phyloP scores from a whole-genome alignment of 2,329 filamentous ascomycete species.

The Corinectria fuckeliana region DNA sequence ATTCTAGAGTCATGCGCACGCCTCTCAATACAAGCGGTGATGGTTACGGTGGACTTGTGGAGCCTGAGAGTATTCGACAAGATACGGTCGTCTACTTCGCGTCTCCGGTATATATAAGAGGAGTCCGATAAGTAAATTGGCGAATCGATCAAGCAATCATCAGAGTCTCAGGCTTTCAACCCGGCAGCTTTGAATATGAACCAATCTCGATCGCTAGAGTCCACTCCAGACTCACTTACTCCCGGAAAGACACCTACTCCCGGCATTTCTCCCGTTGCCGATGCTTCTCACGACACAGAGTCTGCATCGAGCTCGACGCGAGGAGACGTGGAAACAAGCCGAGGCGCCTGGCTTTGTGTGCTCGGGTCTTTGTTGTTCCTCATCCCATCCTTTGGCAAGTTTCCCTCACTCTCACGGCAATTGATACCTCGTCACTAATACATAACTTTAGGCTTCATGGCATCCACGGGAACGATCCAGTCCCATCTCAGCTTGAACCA shows the following conservation, averaged over 20 bases:
- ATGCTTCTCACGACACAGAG: constrained; percentile 6
- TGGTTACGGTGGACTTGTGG: constrained; percentile 8
- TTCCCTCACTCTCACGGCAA: too few relatives aligned
- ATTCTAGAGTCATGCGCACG: not conserved
- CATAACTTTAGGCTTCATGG: constrained; percentile 48
- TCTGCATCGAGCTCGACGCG: not conserved
- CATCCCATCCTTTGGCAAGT: constrained; percentile 8
- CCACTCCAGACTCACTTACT: not conserved
- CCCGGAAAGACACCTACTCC: not conserved
- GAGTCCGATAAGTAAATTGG: not conserved
- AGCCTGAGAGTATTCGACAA: not conserved
- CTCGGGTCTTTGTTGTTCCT: constrained; percentile 25
- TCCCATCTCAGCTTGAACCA: constrained; percentile 52
- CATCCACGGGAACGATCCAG: constrained; percentile 53
- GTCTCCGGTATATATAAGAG: not conserved
- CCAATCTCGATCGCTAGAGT: not conserved
- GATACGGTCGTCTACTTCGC: not conserved
- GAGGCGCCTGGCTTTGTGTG: constrained; percentile 22
- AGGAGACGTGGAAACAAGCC: constrained; percentile 15
- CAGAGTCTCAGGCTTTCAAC: not conserved
- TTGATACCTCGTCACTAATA: not conserved
- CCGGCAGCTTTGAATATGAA: not conserved
- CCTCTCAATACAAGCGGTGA: not conserved
- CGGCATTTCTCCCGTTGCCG: not conserved
- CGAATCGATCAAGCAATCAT: not conserved